Evolutionary conservation across 2,329 filamentous ascomycete species (phyloP).

Genomic region (Diaporthe sp.): DNA sequence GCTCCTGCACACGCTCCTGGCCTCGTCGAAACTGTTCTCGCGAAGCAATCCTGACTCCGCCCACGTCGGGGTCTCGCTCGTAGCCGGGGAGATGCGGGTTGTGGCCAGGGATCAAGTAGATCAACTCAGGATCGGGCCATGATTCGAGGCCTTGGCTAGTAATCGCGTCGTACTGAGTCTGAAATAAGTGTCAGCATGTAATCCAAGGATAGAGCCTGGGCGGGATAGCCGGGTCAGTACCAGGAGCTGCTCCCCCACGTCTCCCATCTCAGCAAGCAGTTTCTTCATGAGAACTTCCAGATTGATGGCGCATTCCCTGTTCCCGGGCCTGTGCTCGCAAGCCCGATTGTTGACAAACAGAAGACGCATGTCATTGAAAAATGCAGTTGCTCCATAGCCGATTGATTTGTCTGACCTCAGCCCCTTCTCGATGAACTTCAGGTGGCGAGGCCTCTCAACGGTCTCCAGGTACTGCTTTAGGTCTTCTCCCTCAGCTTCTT

Average conservation of each 20-base stretch:
- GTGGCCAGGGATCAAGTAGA: too few relatives aligned
- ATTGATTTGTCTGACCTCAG: neutral
- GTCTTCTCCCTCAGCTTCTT: too few relatives aligned
- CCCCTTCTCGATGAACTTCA: neutral
- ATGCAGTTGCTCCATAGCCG: slow-evolving; percentile 6
- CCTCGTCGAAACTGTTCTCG: neutral
- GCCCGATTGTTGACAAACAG: neutral
- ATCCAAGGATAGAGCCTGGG: neutral
- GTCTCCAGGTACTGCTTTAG: neutral
- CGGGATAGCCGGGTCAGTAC: neutral
- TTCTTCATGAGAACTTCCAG: neutral
- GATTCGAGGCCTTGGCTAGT: neutral
- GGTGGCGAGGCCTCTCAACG: neutral
- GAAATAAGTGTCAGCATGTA: neutral
- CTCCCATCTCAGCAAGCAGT: neutral
- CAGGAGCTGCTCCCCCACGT: neutral
- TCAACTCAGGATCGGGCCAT: neutral
- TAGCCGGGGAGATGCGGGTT: neutral
- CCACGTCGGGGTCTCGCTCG: too few relatives aligned
- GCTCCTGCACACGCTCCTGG: neutral
- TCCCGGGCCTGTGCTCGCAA: neutral
- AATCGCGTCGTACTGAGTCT: neutral
- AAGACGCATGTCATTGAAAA: slow-evolving; percentile 4
- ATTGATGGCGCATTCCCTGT: too few relatives aligned
- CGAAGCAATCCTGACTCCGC: too few relatives aligned